Evolutionary conservation across 352 stramenopile species (phyloP).

Genomic region (Phytopythium helicoides): DNA sequence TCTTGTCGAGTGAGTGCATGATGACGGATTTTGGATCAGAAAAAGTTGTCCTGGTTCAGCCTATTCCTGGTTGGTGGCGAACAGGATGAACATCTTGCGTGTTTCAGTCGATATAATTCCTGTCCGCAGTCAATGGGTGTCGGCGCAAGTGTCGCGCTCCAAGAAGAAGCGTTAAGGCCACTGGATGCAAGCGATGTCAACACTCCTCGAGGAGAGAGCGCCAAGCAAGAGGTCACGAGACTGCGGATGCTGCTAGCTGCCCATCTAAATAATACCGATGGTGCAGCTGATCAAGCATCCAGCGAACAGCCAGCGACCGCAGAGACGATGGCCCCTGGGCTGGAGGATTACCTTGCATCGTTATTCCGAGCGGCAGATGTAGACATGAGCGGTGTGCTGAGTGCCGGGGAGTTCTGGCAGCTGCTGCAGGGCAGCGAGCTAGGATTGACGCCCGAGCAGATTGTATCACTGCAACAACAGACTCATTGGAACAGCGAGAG

Average conservation of each 20-base stretch:
- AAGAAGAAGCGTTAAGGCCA: slow-evolving; percentile 10
- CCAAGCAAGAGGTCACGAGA: slow-evolving; percentile 19
- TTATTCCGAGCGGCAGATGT: slow-evolving; percentile 19
- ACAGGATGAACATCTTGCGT: too few species aligned
- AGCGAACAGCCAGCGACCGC: too few species aligned
- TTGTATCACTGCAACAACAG: slow-evolving; percentile 14
- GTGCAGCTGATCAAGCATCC: too few species aligned
- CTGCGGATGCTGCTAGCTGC: slow-evolving; percentile 9
- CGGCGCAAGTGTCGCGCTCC: slow-evolving; percentile 7
- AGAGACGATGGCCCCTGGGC: slow-evolving; percentile 15
- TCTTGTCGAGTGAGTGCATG: too few species aligned
- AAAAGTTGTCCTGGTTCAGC: too few species aligned
- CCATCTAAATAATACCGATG: too few species aligned
- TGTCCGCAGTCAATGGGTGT: slow-evolving; percentile 10
- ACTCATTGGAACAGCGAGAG: slow-evolving; percentile 9
- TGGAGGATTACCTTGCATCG: slow-evolving; percentile 18
- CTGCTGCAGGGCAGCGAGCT: slow-evolving; percentile 18
- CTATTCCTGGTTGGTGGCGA: too few species aligned
- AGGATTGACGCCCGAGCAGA: slow-evolving; percentile 16
- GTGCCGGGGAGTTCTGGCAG: slow-evolving; percentile 14
- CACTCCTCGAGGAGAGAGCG: slow-evolving; percentile 11
- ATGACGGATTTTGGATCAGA: too few species aligned
- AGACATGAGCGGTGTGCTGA: slow-evolving; percentile 21
- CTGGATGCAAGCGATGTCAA: slow-evolving; percentile 24
- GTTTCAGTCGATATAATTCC: too few species aligned